Evolutionary conservation across 805 yeast species (phyloP).

Genomic region (Lipomyces chichibuensis): DNA sequence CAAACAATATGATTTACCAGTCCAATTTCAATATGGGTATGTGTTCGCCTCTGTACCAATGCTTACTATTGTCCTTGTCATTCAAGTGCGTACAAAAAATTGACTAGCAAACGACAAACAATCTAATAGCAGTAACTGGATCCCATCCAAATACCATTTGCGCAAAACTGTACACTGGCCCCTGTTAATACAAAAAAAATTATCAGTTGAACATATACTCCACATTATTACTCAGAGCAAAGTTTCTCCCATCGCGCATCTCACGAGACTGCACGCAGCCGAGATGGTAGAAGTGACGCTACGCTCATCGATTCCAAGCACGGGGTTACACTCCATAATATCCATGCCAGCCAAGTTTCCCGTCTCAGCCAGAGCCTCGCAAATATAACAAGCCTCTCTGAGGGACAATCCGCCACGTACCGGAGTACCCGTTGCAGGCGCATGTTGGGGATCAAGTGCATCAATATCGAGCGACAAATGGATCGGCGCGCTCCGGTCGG

Average conservation of each 20-base stretch:
- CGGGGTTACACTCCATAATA: slow-evolving; percentile 92
- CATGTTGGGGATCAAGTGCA: slow-evolving; percentile 91
- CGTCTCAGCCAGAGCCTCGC: slow-evolving; percentile 88
- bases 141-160: too few species aligned
- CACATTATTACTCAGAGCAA: slow-evolving; percentile 51
- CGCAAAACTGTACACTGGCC: too few species aligned
- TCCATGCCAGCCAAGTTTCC: slow-evolving; percentile 89
- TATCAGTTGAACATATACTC: too few species aligned
- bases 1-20: too few species aligned
- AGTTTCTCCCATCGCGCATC: slow-evolving; percentile 95
- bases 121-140: too few species aligned
- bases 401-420: slow-evolving; percentile 94
- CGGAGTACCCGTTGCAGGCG: slow-evolving; percentile 97
- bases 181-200: background rate
- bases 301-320: slow-evolving; percentile 72
- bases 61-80: too few species aligned
- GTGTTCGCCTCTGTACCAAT: too few species aligned
- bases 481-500: slow-evolving; percentile 70
- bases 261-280: slow-evolving; percentile 86
- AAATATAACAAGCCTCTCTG: slow-evolving; percentile 90
- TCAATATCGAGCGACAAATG: slow-evolving; percentile 95
- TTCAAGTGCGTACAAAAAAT: too few species aligned
- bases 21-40: too few species aligned
- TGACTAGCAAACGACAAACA: too few species aligned
- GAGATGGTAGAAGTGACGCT: slow-evolving; percentile 83